These are phyloP conservation scores for Sarocladium strictum DNA, from an alignment of 2,329 filamentous ascomycete genomes.

Conservation along the genomic window DNA sequence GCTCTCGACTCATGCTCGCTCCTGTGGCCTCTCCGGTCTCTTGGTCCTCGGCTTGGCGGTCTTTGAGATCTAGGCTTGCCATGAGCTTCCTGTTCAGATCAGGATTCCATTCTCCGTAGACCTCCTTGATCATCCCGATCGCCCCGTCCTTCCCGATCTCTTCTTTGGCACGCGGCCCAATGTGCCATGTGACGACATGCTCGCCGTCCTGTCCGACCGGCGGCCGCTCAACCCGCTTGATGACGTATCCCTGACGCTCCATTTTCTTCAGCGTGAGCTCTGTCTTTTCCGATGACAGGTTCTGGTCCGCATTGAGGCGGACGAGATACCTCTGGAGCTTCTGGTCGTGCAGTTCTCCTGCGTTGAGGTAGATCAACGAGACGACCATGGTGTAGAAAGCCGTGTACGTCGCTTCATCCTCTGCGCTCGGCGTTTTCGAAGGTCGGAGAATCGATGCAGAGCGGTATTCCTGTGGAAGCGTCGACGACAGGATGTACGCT, in stretches of 20 bases:
- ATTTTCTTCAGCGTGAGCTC: slow-evolving; percentile 70
- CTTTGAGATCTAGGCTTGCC: slow-evolving; percentile 52
- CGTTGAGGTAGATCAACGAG: slow-evolving; percentile 67
- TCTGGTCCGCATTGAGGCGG: slow-evolving; percentile 68
- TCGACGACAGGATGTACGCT: slow-evolving; percentile 71
- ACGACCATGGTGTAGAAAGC: slow-evolving; percentile 78
- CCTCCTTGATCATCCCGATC: slow-evolving; percentile 58
- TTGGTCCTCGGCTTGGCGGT: slow-evolving; percentile 18
- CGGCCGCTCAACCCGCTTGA: slow-evolving; percentile 62
- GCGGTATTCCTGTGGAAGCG: slow-evolving; percentile 63
- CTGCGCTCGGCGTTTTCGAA: slow-evolving; percentile 56
- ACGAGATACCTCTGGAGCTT: slow-evolving; percentile 72
- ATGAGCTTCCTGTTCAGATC: slow-evolving; percentile 55
- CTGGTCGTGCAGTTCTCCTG: slow-evolving; percentile 67
- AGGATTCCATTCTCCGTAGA: slow-evolving; percentile 48
- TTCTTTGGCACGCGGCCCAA: slow-evolving; percentile 78
- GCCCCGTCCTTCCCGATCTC: slow-evolving; percentile 78
- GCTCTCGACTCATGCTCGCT: slow-evolving; percentile 2
- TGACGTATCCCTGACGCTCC: slow-evolving; percentile 76
- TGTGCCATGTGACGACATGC: slow-evolving; percentile 71
- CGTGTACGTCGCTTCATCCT: slow-evolving; percentile 71
- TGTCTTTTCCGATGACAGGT: slow-evolving; percentile 69
- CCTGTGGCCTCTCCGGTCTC: slow-evolving; percentile 14
- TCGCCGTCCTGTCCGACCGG: slow-evolving; percentile 55
- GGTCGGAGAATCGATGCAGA: slow-evolving; percentile 62